Percentiles rank a stretch among this genome's conserved stretches.
Evolutionary conservation across 31 red algal species (phyloP).

Genomic region (Odonthalia washingtoniensis): DNA sequence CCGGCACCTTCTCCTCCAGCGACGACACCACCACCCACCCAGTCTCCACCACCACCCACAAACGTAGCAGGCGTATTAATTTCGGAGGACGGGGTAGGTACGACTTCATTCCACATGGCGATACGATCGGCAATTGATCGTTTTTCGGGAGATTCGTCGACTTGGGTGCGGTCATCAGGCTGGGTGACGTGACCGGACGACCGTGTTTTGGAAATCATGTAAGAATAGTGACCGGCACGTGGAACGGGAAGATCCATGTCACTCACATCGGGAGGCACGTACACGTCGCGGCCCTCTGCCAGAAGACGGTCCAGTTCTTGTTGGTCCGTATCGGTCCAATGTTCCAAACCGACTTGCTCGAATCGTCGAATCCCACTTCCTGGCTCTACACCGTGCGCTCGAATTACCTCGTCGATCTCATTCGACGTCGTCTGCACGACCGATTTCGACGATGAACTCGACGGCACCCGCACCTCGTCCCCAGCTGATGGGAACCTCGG

Average conservation of each 20-base stretch:
- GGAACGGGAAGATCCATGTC: slow-evolving; percentile 12
- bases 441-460: too few species aligned
- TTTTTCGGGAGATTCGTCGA: slow-evolving; percentile 16
- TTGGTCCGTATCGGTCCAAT: slow-evolving; percentile 56
- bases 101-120: slow-evolving; percentile 41
- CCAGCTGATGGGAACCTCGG: too few species aligned
- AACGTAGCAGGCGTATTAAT: too few species aligned
- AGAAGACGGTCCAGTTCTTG: slow-evolving; percentile 47
- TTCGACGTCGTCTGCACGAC: too few species aligned
- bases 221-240: slow-evolving; percentile 8
- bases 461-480: too few species aligned
- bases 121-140: slow-evolving; percentile 12
- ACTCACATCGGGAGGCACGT: slow-evolving; percentile 57
- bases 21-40: background rate
- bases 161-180: background rate
- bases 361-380: slow-evolving; percentile 37
- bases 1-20: background rate
- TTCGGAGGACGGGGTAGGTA: too few species aligned
- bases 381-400: slow-evolving; percentile 40
- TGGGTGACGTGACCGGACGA: too few species aligned
- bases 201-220: background rate
- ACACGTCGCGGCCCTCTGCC: slow-evolving; percentile 46
- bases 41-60: too few species aligned
- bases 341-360: slow-evolving; percentile 14
- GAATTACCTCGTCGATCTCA: slow-evolving; percentile 49